Evolutionary conservation across 345 rosid genomes (phyloP).

Genomic region (Eucalyptus caleyi): DNA sequence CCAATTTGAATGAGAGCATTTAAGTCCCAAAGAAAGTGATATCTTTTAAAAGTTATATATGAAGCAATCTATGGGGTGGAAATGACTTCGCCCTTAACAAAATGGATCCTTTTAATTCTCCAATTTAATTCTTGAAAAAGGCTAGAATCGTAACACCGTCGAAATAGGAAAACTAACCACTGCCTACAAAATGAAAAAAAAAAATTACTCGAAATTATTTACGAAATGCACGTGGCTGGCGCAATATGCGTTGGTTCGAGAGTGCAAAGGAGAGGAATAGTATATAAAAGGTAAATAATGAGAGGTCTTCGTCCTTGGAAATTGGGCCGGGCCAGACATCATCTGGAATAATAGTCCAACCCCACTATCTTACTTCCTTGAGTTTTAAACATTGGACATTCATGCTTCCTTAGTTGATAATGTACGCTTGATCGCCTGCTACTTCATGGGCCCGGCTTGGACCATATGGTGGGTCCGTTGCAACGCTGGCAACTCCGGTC

Average conservation of each 20-base stretch:
- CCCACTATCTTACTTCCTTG: neutral
- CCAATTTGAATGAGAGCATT: neutral
- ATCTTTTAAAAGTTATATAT: neutral
- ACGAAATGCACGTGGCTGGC: neutral
- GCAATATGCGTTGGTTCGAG: neutral
- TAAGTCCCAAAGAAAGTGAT: too few species aligned
- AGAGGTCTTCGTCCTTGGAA: neutral
- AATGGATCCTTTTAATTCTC: neutral
- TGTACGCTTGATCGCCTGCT: neutral
- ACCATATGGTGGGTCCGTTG: neutral
- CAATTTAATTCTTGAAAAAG: neutral
- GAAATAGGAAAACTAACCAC: neutral
- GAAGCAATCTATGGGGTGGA: neutral
- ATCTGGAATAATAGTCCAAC: neutral
- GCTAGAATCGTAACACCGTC: neutral
- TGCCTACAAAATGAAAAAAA: neutral
- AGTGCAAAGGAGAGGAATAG: neutral
- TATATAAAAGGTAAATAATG: neutral
- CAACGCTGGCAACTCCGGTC: accelerated
- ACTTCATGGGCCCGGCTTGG: neutral
- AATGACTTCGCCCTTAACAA: neutral
- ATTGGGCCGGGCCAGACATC: neutral
- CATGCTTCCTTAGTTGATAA: neutral
- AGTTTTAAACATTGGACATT: neutral
- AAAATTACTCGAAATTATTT: neutral